Base-by-base conservation (phyloP, 805 yeast species). In the Vanderwaltozyma verrucispora region DNA sequence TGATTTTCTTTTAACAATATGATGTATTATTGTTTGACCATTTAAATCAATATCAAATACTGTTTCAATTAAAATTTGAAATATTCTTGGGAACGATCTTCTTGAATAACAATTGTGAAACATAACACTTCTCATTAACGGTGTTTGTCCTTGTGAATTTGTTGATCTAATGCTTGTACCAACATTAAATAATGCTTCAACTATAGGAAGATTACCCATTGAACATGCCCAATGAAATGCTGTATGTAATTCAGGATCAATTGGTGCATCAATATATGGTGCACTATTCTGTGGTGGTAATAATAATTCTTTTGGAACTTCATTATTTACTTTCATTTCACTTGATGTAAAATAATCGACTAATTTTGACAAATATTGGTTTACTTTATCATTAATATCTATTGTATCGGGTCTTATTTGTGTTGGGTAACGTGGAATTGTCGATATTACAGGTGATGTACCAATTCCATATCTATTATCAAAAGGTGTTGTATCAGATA, bases 171-270 rank as follows among this genome's bases (percentile, higher is more conserved):
- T 43, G 37, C 47, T 57, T 2, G 95, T 92, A 4, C 95, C 94
- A 28, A 80, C 75, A 21, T 76, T 68, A 23, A 85, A 62, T 30
- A 92, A 67, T 12, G 87, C 72, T 47, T 81, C 92, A 39, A 85
- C 77, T 61, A 88, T 77, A 33, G 71, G 72, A 25, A 80, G 61
- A 54, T 80, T 84, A 3, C 97, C 98, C 74, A 92, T 86, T 1
- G 97, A 82, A 42, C 96, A 86, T 0, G 97, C 95, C 96, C 97
- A 92, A 60, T 92, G 98, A 48, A 92, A 77, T 2, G 95, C 81
- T 0, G 96, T 83, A 54, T 92, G 94, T 1, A 95, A 94, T 53
- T 92, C 96, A 41, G 84, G 88, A 56, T 92, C 98, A 19, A 92
- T 84, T 4, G 86, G 77, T 37, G 81, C 84, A 54, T 67, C 77